Evolutionary conservation across 2,329 filamentous ascomycete species (phyloP).

Genomic region (Neopestalotiopsis sp.): DNA sequence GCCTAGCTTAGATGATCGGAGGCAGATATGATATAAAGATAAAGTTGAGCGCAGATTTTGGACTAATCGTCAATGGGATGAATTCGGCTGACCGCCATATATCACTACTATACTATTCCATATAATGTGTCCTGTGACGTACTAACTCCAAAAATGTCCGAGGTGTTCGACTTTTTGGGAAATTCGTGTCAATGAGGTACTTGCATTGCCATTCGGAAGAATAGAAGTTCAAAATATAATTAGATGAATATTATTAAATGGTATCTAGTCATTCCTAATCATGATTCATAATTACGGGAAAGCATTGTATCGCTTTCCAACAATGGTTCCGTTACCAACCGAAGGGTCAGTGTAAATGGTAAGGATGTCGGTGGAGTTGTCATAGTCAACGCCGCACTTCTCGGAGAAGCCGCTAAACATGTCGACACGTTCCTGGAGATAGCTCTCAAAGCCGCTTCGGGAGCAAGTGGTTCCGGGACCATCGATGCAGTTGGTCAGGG

Average conservation of each 20-base stretch:
- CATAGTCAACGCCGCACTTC: slow-evolving; percentile 40
- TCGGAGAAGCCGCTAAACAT: slow-evolving; percentile 47
- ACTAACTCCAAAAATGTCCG: too few species aligned
- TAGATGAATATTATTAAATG: slow-evolving; percentile 1
- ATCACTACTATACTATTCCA: not conserved
- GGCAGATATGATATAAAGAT: not conserved
- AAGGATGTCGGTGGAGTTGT: slow-evolving; percentile 35
- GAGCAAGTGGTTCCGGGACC: slow-evolving; percentile 52
- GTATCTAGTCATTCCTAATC: slow-evolving; percentile 14
- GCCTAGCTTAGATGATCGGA: not conserved
- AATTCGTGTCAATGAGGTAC: too few species aligned
- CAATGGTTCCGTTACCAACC: slow-evolving; percentile 34
- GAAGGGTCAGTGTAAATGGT: slow-evolving; percentile 33
- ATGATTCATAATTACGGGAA: slow-evolving; percentile 21
- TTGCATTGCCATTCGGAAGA: not conserved
- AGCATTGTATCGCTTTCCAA: slow-evolving; percentile 34
- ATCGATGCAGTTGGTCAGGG: slow-evolving; percentile 46
- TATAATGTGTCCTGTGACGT: too few species aligned
- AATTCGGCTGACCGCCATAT: not conserved
- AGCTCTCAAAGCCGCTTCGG: slow-evolving; percentile 42
- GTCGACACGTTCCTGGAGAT: slow-evolving; percentile 43
- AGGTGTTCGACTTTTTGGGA: too few species aligned
- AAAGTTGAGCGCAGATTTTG: not conserved
- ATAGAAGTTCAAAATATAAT: not conserved
- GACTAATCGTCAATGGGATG: not conserved